These are phyloP conservation scores for Coleophoma eucalyptorum DNA, from an alignment of 2,329 filamentous ascomycete species.

Conservation along the genomic window DNA sequence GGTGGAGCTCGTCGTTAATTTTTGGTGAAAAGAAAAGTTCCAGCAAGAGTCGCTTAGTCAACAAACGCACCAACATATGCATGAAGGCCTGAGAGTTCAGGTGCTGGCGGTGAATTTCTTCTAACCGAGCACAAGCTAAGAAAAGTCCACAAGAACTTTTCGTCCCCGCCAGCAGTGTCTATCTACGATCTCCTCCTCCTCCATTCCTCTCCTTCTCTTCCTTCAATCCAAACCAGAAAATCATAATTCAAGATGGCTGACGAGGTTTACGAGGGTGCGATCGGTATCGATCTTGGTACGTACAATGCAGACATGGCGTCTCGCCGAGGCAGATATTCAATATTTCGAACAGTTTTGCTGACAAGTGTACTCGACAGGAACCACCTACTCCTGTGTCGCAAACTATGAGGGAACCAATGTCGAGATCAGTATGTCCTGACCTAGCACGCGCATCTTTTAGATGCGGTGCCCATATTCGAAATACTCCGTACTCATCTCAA, in stretches of 20 bases:
- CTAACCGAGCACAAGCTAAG: conserved; percentile 1
- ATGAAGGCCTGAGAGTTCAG: no score
- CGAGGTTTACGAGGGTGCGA: conserved; percentile 99
- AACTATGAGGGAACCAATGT: conserved; percentile 99
- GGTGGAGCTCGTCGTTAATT: no score
- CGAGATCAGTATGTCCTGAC: conserved; percentile 76
- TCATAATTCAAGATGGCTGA: conserved; percentile 72
- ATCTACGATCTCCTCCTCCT: not conserved
- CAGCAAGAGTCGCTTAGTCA: not conserved
- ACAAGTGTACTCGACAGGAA: conserved; percentile 55
- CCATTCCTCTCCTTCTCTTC: conserved; percentile 8
- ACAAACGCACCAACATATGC: not conserved
- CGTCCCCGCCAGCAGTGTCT: not conserved
- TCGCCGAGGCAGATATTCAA: no score
- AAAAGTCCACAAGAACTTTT: not conserved
- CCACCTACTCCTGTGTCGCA: conserved; percentile 99
- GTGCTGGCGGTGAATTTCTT: no score
- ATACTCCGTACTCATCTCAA: conserved; percentile 4
- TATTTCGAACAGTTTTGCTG: no score
- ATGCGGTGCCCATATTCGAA: no score
- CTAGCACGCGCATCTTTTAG: no score
- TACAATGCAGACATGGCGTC: conserved; percentile 13
- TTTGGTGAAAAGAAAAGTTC: no score
- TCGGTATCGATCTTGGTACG: conserved; percentile 99
- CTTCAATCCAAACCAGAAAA: conserved; percentile 11